Base-by-base conservation (phyloP, 208 protist species). In the Leishmania aethiopica region DNA sequence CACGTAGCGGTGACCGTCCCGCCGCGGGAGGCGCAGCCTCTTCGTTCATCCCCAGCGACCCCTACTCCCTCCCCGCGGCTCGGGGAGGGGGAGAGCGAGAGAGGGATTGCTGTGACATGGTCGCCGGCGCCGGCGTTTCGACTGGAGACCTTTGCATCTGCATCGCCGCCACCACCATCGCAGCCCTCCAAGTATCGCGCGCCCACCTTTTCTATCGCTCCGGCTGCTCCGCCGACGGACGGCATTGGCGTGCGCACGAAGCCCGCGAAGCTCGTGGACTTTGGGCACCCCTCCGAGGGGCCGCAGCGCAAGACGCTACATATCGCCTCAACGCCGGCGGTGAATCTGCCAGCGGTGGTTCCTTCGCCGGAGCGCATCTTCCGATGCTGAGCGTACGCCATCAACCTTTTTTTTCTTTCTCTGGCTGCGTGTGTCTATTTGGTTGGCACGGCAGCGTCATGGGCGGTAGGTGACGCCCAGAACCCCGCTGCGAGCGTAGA, bases 181-280 rank as follows among this genome's bases (percentile, higher is more conserved):
- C 32, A 42, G 13, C 22, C 59, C 57, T 28, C 49, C 19, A 3
- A 35, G 76, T 15, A 55, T 62, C 62, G 19, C 13, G 8, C 49
- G 3, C 42, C n/a, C 66, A 25, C 75, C n/a, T 28, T 37, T 28
- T 37, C 32, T 25, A 10, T n/a, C 15, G 51, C 35, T 35, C 25
- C 77, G 13, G 28, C 59, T 32, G n/a, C 71, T 73, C 77, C 57
- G 13, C 70, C 51, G 51, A 45, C 32, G 15, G 72, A 86, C 3
- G 71, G 77, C 40, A 86, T 86, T 40, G 82, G 49, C 35, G 82
- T 70, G 25, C 77, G 78, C 60, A 86, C 82, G 22, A 82, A 74
- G 49, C 82, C 82, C 8, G 60, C 82, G 32, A 72, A 64, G 35
- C 78, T 86, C 7, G 49, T 86, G 37, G 82, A 86, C 51, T 86